A percentile compares a stretch with the other conserved stretches of the same genome.
Evolutionary conservation across 2,329 filamentous ascomycete species (phyloP).

Genomic region (Exophiala aquamarina): DNA sequence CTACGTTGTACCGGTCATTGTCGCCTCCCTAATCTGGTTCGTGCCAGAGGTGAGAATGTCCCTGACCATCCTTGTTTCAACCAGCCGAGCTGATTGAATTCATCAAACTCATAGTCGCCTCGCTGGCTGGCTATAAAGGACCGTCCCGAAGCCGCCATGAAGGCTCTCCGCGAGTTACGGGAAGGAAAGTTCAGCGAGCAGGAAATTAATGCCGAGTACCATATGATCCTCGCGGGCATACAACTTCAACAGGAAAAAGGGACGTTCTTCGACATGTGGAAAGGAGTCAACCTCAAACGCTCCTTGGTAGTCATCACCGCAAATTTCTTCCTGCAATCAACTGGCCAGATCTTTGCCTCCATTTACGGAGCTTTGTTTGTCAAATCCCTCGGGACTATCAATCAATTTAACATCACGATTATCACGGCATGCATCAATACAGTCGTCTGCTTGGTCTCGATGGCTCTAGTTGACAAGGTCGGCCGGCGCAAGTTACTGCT

Average conservation of each 20-base stretch:
- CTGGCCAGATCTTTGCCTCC: slow-evolving; percentile 9
- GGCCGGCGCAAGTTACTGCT: slow-evolving; percentile 19
- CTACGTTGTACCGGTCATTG: slow-evolving; percentile 34
- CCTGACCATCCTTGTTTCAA: neutral
- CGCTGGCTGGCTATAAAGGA: neutral
- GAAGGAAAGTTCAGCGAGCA: slow-evolving; percentile 15
- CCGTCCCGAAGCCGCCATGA: neutral
- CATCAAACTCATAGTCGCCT: neutral
- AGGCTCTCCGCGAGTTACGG: neutral
- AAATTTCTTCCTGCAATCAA: slow-evolving; percentile 14
- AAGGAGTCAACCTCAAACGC: slow-evolving; percentile 11
- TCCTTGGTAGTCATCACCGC: slow-evolving; percentile 12
- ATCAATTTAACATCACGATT: slow-evolving; percentile 11
- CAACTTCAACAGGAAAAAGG: slow-evolving; percentile 9
- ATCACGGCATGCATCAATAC: slow-evolving; percentile 10
- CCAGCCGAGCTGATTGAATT: neutral
- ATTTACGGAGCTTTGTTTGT: slow-evolving; percentile 18
- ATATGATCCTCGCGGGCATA: slow-evolving; percentile 4
- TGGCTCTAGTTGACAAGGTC: slow-evolving; percentile 13
- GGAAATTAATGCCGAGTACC: slow-evolving; percentile 13
- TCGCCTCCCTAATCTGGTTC: slow-evolving; percentile 31
- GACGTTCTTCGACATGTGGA: slow-evolving; percentile 14
- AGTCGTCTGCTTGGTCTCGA: slow-evolving; percentile 7
- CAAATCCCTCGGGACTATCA: slow-evolving; percentile 1
- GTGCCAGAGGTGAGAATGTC: slow-evolving; percentile 30